Conservation (phyloP, 2,329 filamentous ascomycete genomes). For the Thermoascus crustaceus region DNA sequence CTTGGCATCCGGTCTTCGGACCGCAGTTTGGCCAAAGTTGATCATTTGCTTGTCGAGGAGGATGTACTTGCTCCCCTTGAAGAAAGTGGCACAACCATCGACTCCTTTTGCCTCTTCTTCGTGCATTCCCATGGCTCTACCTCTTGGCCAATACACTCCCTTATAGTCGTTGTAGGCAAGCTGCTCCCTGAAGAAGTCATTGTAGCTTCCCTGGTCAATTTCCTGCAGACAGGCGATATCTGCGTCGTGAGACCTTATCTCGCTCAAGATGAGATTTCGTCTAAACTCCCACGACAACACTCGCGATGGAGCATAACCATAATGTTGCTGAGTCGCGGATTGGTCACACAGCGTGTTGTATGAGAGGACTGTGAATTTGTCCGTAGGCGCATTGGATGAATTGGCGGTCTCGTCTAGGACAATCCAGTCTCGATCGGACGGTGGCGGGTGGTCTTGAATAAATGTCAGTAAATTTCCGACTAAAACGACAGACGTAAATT, state of each 20-base stretch:
- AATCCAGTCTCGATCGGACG: slow-evolving; percentile 67
- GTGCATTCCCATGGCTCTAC: slow-evolving; percentile 81
- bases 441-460: slow-evolving; percentile 62
- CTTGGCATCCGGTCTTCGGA: slow-evolving; percentile 94
- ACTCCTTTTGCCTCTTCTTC: slow-evolving; percentile 83
- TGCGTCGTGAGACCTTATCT: slow-evolving; percentile 68
- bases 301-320: slow-evolving; percentile 79
- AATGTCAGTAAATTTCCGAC: slow-evolving; percentile 17
- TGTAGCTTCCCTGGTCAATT: slow-evolving; percentile 83
- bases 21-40: slow-evolving; percentile 84
- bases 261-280: slow-evolving; percentile 70
- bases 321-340: slow-evolving; percentile 74
- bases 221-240: slow-evolving; percentile 93
- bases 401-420: slow-evolving; percentile 53
- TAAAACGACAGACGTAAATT: background rate
- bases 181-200: slow-evolving; percentile 81
- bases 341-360: slow-evolving; percentile 97
- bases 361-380: slow-evolving; percentile 77
- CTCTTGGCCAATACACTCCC: slow-evolving; percentile 86
- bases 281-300: slow-evolving; percentile 84
- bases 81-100: slow-evolving; percentile 95
- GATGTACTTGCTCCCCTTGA: slow-evolving; percentile 90
- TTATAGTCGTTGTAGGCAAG: slow-evolving; percentile 85
- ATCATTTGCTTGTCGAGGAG: slow-evolving; percentile 89
- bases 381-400: slow-evolving; percentile 42